These are phyloP conservation scores for Sporothrix brasiliensis DNA, from an alignment of 2,329 filamentous ascomycete species.

Conservation along the genomic window DNA sequence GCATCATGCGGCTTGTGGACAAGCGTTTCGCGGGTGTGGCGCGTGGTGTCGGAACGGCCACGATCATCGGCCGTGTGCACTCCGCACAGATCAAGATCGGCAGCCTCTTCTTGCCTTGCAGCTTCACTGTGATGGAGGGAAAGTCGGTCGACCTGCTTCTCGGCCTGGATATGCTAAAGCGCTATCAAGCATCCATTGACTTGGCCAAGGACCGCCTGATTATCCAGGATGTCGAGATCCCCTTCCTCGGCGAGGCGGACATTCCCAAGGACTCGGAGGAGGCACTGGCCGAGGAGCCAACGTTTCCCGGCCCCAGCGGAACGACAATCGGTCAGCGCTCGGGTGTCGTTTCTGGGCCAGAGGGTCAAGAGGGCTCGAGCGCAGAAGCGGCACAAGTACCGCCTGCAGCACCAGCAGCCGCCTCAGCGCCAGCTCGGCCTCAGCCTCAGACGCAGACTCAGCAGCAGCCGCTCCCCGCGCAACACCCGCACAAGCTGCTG, in stretches of 20 bases:
- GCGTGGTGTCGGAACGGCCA: slow-evolving; percentile 89
- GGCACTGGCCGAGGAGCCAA: slow-evolving; percentile 75
- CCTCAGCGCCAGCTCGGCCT: neutral
- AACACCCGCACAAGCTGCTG: slow-evolving; percentile 36
- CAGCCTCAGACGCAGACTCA: slow-evolving; percentile 1
- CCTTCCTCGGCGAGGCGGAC: slow-evolving; percentile 88
- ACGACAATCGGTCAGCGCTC: slow-evolving; percentile 83
- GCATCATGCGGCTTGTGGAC: slow-evolving; percentile 95
- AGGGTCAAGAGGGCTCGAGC: slow-evolving; percentile 27
- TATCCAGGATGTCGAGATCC: slow-evolving; percentile 84
- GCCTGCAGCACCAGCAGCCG: neutral
- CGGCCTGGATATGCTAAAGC: slow-evolving; percentile 94
- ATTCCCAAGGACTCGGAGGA: slow-evolving; percentile 85
- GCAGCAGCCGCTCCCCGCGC: slow-evolving; percentile 26
- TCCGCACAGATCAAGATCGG: slow-evolving; percentile 95
- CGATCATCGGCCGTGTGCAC: slow-evolving; percentile 92
- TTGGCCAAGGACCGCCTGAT: slow-evolving; percentile 80
- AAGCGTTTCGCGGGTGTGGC: slow-evolving; percentile 89
- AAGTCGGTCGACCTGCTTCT: slow-evolving; percentile 93
- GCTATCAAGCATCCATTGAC: slow-evolving; percentile 92
- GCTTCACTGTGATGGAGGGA: slow-evolving; percentile 99
- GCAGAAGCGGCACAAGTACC: neutral
- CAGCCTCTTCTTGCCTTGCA: slow-evolving; percentile 81
- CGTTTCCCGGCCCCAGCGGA: slow-evolving; percentile 81
- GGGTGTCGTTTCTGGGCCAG: slow-evolving; percentile 69